Evolutionary conservation across 148 eudicot species (phyloP), one percentile per base, ranked within the genome.

Genomic region (Arctostaphylos glauca): DNA sequence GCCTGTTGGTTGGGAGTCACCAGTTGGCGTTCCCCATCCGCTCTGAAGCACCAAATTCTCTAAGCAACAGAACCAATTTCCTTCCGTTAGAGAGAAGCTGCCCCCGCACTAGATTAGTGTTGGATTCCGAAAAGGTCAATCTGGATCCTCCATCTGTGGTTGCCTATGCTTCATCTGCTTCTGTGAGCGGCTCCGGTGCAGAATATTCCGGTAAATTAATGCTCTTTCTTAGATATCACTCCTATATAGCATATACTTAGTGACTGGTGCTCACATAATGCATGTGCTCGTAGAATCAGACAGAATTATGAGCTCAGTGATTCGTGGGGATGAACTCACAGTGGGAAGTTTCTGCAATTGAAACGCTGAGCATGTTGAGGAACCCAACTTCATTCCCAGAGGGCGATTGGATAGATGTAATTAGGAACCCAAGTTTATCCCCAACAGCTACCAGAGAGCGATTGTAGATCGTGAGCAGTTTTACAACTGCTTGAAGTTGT

Each of bases 91-190:
- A 78, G 68, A 58, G 25, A 43, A 31, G 55, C 56, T 60, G 38
- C 50, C 72, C 38, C 31, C 46, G 74, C 44, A 66, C 74, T 4
- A 48, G 38, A 23, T 74, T 74, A 16, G 31, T 23, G 71, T 21
- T 81, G n/a, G 70, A 55, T 74, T 56, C 68, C 84, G 21, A 81
- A 70, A 31, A 67, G 77, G 77, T 72, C 64, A 68, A 52, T 52
- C 83, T 53, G 23, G 5, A 9, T 58, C 80, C 70, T 59, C 14
- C 55, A 19, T 59, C 83, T 72, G 82, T 76, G 83, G 88, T 87
- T 84, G 87, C 89, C 58, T 79, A 87, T 14, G 87, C 93, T 62
- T 74, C 93, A 74, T 87, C 93, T 80, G 86, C 90, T 71, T 81
- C 90, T n/a, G 83, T 85, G 49, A 87, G 85, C 80, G 87, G 85